Base-by-base conservation (phyloP, 2,329 filamentous ascomycete genomes). In the Fusarium continuum region DNA sequence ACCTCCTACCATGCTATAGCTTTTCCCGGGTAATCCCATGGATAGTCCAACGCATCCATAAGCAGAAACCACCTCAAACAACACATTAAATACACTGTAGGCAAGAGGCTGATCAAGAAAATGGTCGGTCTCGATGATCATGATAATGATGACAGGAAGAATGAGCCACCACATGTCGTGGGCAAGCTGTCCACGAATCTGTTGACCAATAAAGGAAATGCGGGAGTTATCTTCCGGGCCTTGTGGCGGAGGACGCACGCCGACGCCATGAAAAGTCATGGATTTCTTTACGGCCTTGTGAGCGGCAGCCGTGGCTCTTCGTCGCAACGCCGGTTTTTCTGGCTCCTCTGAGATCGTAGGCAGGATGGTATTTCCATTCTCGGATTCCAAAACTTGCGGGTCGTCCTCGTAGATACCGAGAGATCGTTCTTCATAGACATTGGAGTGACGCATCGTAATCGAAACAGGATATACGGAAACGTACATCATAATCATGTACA, bases 361-460 rank as follows among this genome's bases (percentile, higher is more conserved):
- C n/a, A 67, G 47, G n/a, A 40, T 11, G 2, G 29, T 28, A 14
- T 53, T 61, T 8, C 46, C 43, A 17, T 56, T 48, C 13, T 70
- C 61, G 20, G 69, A 70, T 19, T 71, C 71, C 19, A 74, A 68
- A 19, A 68, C 31, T 32, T 70, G 56, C 25, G 64, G 63, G 17
- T 75, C 75, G 20, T 79, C 76, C 35, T 75, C 75, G 55, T 87
- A 85, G 26, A 88, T 83, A 0, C 88, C 88, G 2, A 91, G 77
- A 0, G 85, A 88, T 7, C 86, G 80, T 68, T 91, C 88, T 71
- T 91, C 88, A 70, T 91, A 91, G 25, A 90, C 85, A 69, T 91
- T 91, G 32, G 88, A 89, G 70, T 88, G 86, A 23, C 88, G 83
- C 75, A 89, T 85, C 1, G 84, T 86, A 55, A 89, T 85, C 22